A percentile compares a stretch with the other conserved stretches of the same genome.
Conservation (phyloP, 2,329 filamentous ascomycete species). For the Dothideomycetes sp. region DNA sequence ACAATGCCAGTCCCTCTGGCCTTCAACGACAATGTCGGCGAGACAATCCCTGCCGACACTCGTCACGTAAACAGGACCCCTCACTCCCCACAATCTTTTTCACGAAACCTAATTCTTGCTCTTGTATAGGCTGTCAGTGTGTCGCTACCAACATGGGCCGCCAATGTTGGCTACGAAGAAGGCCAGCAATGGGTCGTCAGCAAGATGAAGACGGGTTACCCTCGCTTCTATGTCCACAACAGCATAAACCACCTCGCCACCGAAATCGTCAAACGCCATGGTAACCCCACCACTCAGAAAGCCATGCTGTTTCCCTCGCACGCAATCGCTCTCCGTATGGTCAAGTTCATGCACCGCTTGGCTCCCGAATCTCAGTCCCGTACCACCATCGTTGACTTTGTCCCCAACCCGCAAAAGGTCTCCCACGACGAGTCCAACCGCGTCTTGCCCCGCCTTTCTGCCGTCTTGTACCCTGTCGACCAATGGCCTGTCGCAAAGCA, state of each 20-base stretch:
- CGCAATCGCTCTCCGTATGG: constrained; percentile 60
- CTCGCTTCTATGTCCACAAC: constrained; percentile 87
- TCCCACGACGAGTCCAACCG: constrained; percentile 37
- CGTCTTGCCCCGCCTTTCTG: constrained; percentile 37
- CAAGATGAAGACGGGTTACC: constrained; percentile 85
- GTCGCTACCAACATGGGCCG: constrained; percentile 83
- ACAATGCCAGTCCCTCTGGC: constrained; percentile 18
- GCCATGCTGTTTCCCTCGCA: constrained; percentile 78
- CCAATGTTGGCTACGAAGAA: constrained; percentile 91
- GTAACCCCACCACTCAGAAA: constrained; percentile 47
- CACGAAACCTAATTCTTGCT: constrained; percentile 15
- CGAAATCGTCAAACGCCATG: constrained; percentile 57
- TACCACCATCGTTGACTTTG: constrained; percentile 53
- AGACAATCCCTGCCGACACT: constrained; percentile 68
- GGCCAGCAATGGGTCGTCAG: constrained; percentile 77
- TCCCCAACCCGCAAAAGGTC: constrained; percentile 49
- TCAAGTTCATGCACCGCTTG: constrained; percentile 59
- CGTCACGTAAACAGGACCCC: constrained; percentile 53
- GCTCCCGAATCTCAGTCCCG: constrained; percentile 42
- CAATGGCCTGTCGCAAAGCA: constrained; percentile 70
- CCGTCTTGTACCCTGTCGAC: constrained; percentile 60
- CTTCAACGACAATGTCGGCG: constrained; percentile 41
- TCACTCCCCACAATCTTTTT: neutral
- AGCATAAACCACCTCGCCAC: constrained; percentile 65
- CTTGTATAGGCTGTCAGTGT: constrained; percentile 82